These are phyloP conservation scores for Stagonosporopsis tanaceti DNA, from an alignment of 2,329 filamentous ascomycete genomes.

Conservation along the genomic window DNA sequence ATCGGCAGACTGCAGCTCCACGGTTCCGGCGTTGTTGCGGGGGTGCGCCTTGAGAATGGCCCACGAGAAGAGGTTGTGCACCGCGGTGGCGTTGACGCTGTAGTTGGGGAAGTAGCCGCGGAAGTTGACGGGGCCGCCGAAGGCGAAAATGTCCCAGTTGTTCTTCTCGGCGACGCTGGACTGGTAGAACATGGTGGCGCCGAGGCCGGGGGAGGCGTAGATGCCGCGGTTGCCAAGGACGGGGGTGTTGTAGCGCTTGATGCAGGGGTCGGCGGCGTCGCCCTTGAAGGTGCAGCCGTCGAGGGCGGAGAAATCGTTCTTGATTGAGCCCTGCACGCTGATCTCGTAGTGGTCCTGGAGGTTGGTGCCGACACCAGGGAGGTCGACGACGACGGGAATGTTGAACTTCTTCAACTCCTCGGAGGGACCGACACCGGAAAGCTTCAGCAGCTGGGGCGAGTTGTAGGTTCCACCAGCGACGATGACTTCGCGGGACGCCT, in stretches of 20 bases:
- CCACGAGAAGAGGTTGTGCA: conserved; percentile 61
- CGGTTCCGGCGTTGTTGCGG: conserved; percentile 67
- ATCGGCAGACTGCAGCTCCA: conserved; percentile 67
- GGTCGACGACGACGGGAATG: conserved; percentile 64
- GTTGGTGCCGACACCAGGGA: conserved; percentile 70
- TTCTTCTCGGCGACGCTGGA: conserved; percentile 54
- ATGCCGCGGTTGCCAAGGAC: conserved; percentile 56
- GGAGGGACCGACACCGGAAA: conserved; percentile 66
- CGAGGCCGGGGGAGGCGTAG: conserved; percentile 61
- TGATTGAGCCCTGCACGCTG: conserved; percentile 56
- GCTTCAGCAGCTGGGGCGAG: conserved; percentile 70
- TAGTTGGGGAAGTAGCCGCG: conserved; percentile 64
- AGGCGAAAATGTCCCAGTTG: conserved; percentile 64
- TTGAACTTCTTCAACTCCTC: conserved; percentile 61
- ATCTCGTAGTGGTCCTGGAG: conserved; percentile 68
- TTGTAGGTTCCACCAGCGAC: conserved; percentile 64
- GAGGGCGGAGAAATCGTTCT: conserved; percentile 46
- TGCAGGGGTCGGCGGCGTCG: conserved; percentile 56
- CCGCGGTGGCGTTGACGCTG: conserved; percentile 59
- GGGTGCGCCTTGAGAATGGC: conserved; percentile 68
- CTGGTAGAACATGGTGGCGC: conserved; percentile 57
- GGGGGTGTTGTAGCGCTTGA: conserved; percentile 53
- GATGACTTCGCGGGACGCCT: conserved; percentile 44
- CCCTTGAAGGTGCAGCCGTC: conserved; percentile 53
- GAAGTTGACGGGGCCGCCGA: conserved; percentile 64